Conservation (phyloP, 306 rosid species). For the Castanea crenata region DNA sequence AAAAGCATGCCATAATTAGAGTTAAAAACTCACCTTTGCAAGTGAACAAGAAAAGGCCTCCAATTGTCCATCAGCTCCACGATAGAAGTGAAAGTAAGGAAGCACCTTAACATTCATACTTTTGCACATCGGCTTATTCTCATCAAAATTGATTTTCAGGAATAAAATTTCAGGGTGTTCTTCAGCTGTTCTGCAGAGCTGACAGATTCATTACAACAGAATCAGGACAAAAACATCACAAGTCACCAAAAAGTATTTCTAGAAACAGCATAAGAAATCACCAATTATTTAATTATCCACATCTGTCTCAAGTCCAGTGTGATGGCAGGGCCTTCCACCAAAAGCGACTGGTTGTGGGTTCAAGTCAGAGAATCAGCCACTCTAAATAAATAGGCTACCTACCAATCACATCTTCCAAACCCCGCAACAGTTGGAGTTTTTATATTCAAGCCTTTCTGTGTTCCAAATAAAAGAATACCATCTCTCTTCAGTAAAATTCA, state of each 20-base stretch:
- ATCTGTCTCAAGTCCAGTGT: background rate
- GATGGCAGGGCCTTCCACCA: no score
- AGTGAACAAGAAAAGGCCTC: constrained; percentile 98
- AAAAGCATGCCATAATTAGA: constrained; percentile 15
- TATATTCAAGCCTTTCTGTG: background rate
- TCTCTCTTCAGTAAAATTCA: background rate
- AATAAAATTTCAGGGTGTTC: constrained; percentile 84
- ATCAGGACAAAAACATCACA: constrained; percentile 1
- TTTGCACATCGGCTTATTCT: constrained; percentile 97
- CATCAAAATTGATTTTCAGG: constrained; percentile 94
- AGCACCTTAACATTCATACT: constrained; percentile 93
- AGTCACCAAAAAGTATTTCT: background rate
- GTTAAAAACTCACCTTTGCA: constrained; percentile 67
- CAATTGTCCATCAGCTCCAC: constrained; percentile 90
- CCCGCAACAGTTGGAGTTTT: background rate
- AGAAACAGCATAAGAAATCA: constrained; percentile 2
- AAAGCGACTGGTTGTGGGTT: no score
- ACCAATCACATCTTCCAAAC: no score
- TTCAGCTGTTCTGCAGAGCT: constrained; percentile 96
- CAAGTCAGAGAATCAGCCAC: no score
- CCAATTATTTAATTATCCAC: background rate
- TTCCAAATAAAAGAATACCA: background rate
- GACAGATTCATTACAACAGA: constrained; percentile 36
- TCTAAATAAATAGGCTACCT: no score
- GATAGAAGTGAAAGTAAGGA: constrained; percentile 96